Base-by-base conservation (phyloP, 2,329 filamentous ascomycete species). In the Endoconidiophora polonica region DNA sequence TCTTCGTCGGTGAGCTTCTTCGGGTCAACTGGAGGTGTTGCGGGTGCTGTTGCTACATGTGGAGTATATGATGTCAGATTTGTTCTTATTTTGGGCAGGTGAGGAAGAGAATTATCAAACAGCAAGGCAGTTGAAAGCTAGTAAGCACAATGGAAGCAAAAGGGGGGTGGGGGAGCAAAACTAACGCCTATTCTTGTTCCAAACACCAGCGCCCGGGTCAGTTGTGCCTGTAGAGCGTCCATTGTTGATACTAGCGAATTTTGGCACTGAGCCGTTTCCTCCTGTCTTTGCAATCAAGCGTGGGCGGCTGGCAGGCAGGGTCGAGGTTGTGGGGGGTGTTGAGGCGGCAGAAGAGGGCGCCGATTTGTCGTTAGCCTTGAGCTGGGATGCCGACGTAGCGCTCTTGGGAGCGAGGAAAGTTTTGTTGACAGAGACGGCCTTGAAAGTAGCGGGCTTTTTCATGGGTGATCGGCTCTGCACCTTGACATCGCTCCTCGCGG, bases 1-100 rank as follows among this genome's bases (percentile, higher is more conserved):
- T 93, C 86, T 61, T 93, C 86, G 58, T 93, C 86, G 3, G 86
- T 90, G 53, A 87, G 79, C 60, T 87, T 85, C 62, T 86, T 86
- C 3, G 82, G 79, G 54, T 86, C 83, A 5, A 81, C 78, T 5
- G 74, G 72, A 48, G 79, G 73, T 5, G 71, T 69, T 47, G 51
- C 43, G 23, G 46, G 36, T 14, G 50, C 50, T 9, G 46, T 18
- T 26, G 77, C 77, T 82, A 57, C 36, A 44, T 40, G 44, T 26
- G 26, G 48, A 38, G 57, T 62, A n/a, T 44, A 45, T n/a, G 24
- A 36, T 48, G 50, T 43, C 54, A 43, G 16, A 62, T 56, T 50
- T 46, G 37, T 7, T 26, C n/a, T n/a, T 10, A 18, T 20, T 4
- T 45, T 12, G 26, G 26, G 16, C 10, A 38, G 14, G 6, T 36